Conservation (phyloP, 768 basidiomycete species). For the Mrakia hoshinonis region DNA sequence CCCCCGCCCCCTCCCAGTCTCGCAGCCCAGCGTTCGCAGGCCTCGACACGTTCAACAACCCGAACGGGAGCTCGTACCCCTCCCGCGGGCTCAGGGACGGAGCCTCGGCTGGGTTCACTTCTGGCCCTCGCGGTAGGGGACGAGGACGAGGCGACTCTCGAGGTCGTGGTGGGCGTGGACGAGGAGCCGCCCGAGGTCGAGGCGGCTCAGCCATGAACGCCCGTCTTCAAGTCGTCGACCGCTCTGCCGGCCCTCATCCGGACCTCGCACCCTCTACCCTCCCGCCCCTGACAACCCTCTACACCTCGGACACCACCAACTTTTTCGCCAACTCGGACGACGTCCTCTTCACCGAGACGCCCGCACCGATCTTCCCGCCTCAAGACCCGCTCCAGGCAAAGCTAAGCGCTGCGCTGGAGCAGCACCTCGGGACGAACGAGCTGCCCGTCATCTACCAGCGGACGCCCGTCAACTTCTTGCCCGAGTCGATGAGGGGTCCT, state of each 20-base stretch:
- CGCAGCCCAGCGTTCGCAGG: neutral
- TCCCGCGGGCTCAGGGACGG: neutral
- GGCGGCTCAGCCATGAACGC: neutral
- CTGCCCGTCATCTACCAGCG: neutral
- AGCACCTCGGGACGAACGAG: neutral
- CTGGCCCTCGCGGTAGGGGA: neutral
- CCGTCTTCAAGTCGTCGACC: neutral
- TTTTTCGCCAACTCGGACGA: neutral
- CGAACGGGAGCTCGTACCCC: neutral
- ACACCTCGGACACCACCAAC: neutral
- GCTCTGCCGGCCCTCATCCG: neutral
- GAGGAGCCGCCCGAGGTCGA: neutral
- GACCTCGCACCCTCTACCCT: neutral
- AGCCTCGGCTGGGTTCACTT: neutral
- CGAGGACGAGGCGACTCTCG: neutral
- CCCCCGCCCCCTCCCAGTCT: neutral
- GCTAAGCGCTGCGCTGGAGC: neutral
- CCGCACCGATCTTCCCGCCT: neutral
- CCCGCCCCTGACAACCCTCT: neutral
- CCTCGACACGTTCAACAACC: neutral
- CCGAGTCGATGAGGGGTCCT: neutral
- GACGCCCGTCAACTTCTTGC: neutral
- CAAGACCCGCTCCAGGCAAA: neutral
- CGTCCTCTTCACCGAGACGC: neutral
- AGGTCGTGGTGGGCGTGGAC: neutral